Base-by-base conservation (phyloP, 2,329 filamentous ascomycete species). In the Venturia pyrina region DNA sequence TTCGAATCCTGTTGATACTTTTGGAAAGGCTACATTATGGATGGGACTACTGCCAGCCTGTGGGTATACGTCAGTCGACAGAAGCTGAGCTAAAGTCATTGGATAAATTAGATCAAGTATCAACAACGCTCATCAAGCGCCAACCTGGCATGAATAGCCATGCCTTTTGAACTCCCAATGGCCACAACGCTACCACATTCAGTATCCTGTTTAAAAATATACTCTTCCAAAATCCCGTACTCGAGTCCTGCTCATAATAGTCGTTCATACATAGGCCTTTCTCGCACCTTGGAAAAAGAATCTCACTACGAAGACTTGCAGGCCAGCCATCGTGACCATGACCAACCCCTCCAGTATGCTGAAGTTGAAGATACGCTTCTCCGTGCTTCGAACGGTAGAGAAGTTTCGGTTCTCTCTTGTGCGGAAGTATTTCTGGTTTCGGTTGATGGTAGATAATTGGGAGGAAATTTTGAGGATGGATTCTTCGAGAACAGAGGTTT, bases 381-480 rank as follows among this genome's bases (percentile, higher is more conserved):
- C 95, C 50, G 95, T 99, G 80, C 93, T 97, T 77, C 91, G 85
- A 72, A 99, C 95, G 11, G 95, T 99, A 80, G 91, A 96, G 80
- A 99, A 98, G 80, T 99, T 99, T 68, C 95, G 86, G 84, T 99
- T 99, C 83, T 99, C 95, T 70, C 95, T 88, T 2, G 95, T 99
- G 69, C 96, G 90, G 87, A 99, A 99, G 82, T 99, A 99, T 78
- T 99, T 99, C 75, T 99, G 95, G 81, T 96, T 97, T 73, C 95
- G 87, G 53, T 90, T 92, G 75, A 99, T 95, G 68, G 93, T 97
- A 17, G 92, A 96, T 63, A 99, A 81, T 75, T 96, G 91, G 69
- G 91, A 88, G 15, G 92, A 96, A 68, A 99, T 84, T 81, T 96
- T 97, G 82, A 95, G 91, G 72, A 98, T 89, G 50, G 91, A 93